phyloP scores from a whole-genome alignment of 257 asterid genomes.

The Gentiana macrophylla region DNA sequence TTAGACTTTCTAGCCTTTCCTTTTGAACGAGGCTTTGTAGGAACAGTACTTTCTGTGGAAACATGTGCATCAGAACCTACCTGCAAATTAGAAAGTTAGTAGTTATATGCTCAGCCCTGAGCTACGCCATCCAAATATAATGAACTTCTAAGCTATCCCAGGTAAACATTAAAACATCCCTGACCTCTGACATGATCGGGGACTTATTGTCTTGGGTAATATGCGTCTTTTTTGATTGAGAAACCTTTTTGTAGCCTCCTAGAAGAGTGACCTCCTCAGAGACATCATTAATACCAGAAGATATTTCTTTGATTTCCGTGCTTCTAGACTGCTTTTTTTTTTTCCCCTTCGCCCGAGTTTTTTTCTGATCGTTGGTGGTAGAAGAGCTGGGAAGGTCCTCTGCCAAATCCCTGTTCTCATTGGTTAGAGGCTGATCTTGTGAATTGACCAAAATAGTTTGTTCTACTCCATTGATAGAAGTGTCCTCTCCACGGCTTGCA shows the following conservation, averaged over 20 bases:
- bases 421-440: slow-evolving; percentile 19
- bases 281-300: slow-evolving; percentile 26
- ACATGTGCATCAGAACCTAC: slow-evolving; percentile 19
- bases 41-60: slow-evolving; percentile 22
- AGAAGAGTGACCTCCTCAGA: slow-evolving; percentile 24
- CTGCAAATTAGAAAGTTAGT: slow-evolving; percentile 32
- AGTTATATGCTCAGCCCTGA: slow-evolving; percentile 15
- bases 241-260: slow-evolving; percentile 19
- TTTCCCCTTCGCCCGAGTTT: slow-evolving; percentile 27
- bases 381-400: slow-evolving; percentile 12
- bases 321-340: slow-evolving; percentile 37
- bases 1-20: slow-evolving; percentile 26
- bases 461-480: slow-evolving; percentile 19
- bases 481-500: slow-evolving; percentile 20
- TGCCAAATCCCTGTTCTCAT: slow-evolving; percentile 15
- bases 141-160: too few relatives aligned
- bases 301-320: slow-evolving; percentile 25
- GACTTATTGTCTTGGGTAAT: slow-evolving; percentile 24
- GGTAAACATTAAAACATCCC: slow-evolving; percentile 10
- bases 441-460: slow-evolving; percentile 19
- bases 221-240: slow-evolving; percentile 27
- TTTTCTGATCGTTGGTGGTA: slow-evolving; percentile 13
- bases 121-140: slow-evolving; percentile 8
- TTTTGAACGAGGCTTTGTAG: slow-evolving; percentile 22
- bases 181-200: slow-evolving; percentile 34